A percentile compares a stretch with the other conserved stretches of the same genome.
These are phyloP conservation scores for Macrolepiota albuminosa DNA, from an alignment of 768 basidiomycete genomes.

Conservation along the genomic window DNA sequence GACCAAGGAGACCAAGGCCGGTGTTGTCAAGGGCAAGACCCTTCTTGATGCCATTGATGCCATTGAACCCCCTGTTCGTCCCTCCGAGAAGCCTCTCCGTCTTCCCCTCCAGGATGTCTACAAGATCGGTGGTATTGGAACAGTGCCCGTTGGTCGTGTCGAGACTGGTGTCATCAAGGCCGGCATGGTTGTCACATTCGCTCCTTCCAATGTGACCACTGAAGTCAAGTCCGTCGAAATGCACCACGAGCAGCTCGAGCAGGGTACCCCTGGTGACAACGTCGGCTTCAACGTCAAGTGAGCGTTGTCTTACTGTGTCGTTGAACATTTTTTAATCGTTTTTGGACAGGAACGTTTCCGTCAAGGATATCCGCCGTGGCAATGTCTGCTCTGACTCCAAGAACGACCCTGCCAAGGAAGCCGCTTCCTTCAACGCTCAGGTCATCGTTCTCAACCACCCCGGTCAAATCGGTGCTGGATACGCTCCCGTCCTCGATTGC, in stretches of 20 bases:
- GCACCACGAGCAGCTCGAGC: constrained; percentile 97
- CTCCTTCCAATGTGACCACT: constrained; percentile 97
- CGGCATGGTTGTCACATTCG: constrained; percentile 98
- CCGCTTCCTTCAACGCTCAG: constrained; percentile 98
- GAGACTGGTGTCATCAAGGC: constrained; percentile 99
- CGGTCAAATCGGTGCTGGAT: constrained; percentile 98
- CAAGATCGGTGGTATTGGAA: constrained; percentile 99
- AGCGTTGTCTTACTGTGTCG: constrained; percentile 19
- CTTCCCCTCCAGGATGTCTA: constrained; percentile 99
- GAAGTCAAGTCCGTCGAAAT: constrained; percentile 99
- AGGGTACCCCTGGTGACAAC: constrained; percentile 97
- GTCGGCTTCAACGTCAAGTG: constrained; percentile 99
- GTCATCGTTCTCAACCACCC: constrained; percentile 99
- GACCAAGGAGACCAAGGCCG: constrained; percentile 93
- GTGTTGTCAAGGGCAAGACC: constrained; percentile 96
- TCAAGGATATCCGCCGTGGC: constrained; percentile 99
- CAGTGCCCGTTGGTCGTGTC: constrained; percentile 99
- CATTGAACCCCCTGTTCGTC: constrained; percentile 95
- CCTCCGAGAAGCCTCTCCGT: constrained; percentile 99
- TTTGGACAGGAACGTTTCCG: constrained; percentile 86
- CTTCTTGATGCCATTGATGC: constrained; percentile 99
- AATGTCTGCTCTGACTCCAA: constrained; percentile 99
- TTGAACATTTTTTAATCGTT: not conserved
- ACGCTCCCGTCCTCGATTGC: constrained; percentile 98
- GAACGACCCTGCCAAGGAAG: constrained; percentile 99